phyloP scores from a whole-genome alignment of 2,329 filamentous ascomycete genomes.

The Teratosphaeriaceae sp. region DNA sequence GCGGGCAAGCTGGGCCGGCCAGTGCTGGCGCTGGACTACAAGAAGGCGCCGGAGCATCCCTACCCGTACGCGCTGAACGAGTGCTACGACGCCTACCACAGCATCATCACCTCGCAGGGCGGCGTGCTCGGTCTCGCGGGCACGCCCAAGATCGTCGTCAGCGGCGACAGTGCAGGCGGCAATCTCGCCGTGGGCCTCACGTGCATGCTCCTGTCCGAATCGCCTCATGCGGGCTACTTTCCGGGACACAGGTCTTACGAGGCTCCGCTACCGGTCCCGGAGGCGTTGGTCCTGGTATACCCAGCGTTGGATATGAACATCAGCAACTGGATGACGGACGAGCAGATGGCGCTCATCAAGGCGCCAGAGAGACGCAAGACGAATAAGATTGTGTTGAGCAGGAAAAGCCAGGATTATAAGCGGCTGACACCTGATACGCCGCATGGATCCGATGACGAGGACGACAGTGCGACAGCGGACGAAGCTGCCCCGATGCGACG shows the following conservation, averaged over 20 bases:
- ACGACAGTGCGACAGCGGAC: conserved; percentile 28
- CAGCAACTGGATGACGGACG: conserved; percentile 97
- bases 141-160: conserved; percentile 63
- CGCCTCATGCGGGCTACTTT: conserved; percentile 33
- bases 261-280: conserved; percentile 54
- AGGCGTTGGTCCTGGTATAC: conserved; percentile 79
- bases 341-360: conserved; percentile 90
- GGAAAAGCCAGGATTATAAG: conserved; percentile 86
- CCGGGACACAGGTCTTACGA: conserved; percentile 31
- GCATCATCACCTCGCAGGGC: conserved; percentile 64
- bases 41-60: conserved; percentile 75
- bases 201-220: conserved; percentile 77
- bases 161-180: conserved; percentile 76
- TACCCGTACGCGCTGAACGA: conserved; percentile 83
- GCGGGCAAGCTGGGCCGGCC: conserved; percentile 83
- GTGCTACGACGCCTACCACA: conserved; percentile 78
- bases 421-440: conserved; percentile 75
- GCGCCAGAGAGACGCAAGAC: conserved; percentile 71
- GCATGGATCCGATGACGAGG: conserved; percentile 71
- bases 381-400: conserved; percentile 68
- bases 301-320: conserved; percentile 95
- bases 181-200: conserved; percentile 75
- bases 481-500: background rate
- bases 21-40: conserved; percentile 84
- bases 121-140: conserved; percentile 70